Evolutionary conservation across 2,329 filamentous ascomycete genomes (phyloP).

Genomic region (Aspergillus aculeatinus): DNA sequence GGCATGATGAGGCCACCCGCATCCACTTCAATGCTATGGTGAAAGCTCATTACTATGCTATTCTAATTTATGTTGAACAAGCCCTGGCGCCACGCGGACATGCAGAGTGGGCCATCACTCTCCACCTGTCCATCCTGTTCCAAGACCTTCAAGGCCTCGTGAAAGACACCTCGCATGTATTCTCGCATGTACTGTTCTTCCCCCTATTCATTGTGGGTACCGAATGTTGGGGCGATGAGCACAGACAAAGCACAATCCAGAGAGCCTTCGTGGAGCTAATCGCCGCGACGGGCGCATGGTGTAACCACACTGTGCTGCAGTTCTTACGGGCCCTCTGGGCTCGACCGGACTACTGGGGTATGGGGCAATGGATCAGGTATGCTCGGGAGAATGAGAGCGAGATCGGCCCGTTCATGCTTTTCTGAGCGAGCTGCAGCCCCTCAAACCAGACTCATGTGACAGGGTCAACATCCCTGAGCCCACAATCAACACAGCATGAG

Average conservation of each 20-base stretch:
- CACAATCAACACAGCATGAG: no score
- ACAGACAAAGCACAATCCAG: conserved; percentile 6
- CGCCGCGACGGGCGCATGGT: conserved; percentile 17
- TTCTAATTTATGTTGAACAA: conserved; percentile 25
- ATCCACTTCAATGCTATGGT: conserved; percentile 13
- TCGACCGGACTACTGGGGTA: conserved; percentile 12
- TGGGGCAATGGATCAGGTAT: conserved; percentile 16
- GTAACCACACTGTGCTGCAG: conserved; percentile 17
- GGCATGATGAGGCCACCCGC: conserved; percentile 3
- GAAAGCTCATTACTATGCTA: conserved; percentile 21
- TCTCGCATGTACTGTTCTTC: conserved; percentile 27
- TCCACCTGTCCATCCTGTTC: not conserved
- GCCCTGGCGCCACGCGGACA: conserved; percentile 13
- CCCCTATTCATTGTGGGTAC: conserved; percentile 28
- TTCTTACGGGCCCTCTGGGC: conserved; percentile 23
- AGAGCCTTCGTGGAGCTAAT: conserved; percentile 14
- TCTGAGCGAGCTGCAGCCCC: not conserved
- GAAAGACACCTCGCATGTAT: conserved; percentile 8
- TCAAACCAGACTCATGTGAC: no score
- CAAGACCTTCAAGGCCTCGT: conserved; percentile 5
- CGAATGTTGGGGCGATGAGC: conserved; percentile 11
- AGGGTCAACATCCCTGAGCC: no score
- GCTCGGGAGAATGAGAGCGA: conserved; percentile 11
- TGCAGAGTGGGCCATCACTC: not conserved
- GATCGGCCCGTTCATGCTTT: conserved; percentile 13